These are phyloP conservation scores for Acacia pycnantha DNA, from an alignment of 331 rosid genomes.

Conservation along the genomic window DNA sequence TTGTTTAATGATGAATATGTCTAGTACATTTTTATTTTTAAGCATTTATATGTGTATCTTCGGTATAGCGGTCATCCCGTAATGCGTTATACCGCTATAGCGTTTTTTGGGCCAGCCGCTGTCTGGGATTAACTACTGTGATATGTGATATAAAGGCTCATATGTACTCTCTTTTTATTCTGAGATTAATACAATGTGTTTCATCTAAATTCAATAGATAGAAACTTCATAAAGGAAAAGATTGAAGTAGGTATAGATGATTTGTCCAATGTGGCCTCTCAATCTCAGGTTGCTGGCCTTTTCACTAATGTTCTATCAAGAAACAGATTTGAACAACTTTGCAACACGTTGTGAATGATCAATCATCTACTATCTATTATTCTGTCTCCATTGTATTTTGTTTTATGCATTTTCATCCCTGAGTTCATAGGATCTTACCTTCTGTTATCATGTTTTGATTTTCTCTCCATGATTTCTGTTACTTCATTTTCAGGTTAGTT, in stretches of 20 bases:
- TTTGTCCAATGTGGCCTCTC: background rate
- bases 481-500: background rate
- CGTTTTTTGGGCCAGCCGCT: too few relatives aligned
- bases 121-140: too few relatives aligned
- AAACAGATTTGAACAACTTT: background rate
- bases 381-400: background rate
- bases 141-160: too few relatives aligned
- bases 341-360: background rate
- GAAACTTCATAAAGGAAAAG: background rate
- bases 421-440: background rate
- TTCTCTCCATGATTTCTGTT: background rate
- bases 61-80: too few relatives aligned
- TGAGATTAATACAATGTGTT: too few relatives aligned
- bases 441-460: background rate
- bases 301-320: background rate
- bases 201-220: too few relatives aligned
- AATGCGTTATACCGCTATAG: too few relatives aligned
- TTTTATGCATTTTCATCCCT: background rate
- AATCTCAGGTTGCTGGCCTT: background rate
- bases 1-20: too few relatives aligned
- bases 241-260: background rate
- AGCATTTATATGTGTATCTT: too few relatives aligned
- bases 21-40: too few relatives aligned
- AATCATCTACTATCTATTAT: background rate
- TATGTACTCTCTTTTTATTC: too few relatives aligned